phyloP scores from a whole-genome alignment of 164 flowering plant genomes.

The Stephania japonica region DNA sequence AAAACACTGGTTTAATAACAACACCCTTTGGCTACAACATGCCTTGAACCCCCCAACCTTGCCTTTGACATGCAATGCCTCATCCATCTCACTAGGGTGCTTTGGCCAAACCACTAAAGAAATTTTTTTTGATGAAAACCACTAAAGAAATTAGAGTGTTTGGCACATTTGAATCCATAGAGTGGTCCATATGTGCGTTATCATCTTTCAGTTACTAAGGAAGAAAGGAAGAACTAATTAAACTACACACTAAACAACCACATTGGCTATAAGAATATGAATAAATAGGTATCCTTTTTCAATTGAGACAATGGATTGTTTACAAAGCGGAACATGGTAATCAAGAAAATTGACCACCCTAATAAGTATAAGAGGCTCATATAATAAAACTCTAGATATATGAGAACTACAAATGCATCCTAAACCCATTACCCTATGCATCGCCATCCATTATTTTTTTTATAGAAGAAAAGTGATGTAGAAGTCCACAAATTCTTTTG shows the following conservation, averaged over 20 bases:
- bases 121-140: too few species aligned
- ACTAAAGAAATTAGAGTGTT: neutral
- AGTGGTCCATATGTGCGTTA: too few species aligned
- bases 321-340: neutral
- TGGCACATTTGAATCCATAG: too few species aligned
- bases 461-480: neutral
- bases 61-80: too few species aligned
- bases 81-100: too few species aligned
- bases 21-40: too few species aligned
- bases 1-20: too few species aligned
- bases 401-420: neutral
- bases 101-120: neutral
- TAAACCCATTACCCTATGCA: neutral
- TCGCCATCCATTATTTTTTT: neutral
- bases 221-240: too few species aligned
- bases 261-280: neutral
- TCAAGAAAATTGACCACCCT: neutral
- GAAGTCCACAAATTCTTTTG: too few species aligned
- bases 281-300: neutral
- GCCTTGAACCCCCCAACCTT: too few species aligned
- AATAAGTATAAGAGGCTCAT: neutral
- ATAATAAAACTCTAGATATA: neutral
- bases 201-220: neutral
- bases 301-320: neutral
- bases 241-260: too few species aligned